phyloP scores from a whole-genome alignment of 495 filamentous ascomycete genomes.

The Neurospora sp. region DNA sequence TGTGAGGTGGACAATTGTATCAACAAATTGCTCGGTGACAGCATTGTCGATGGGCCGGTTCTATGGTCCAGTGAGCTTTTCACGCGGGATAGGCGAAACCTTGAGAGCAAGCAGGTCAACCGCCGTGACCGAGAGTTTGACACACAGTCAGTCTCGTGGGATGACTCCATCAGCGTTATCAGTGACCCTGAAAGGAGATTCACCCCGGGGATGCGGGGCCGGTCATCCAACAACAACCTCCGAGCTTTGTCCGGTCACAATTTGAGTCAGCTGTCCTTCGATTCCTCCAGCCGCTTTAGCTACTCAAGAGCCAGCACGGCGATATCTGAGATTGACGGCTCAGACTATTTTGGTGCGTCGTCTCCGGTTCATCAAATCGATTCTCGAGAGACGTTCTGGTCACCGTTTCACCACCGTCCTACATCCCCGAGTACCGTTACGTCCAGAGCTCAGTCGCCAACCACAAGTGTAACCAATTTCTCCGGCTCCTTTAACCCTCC shows the following conservation, averaged over 20 bases:
- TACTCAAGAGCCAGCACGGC: slow-evolving; percentile 44
- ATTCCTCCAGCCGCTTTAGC: slow-evolving; percentile 52
- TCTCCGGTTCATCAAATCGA: slow-evolving; percentile 67
- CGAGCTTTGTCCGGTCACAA: slow-evolving; percentile 45
- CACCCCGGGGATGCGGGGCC: not conserved
- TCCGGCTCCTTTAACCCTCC: slow-evolving; percentile 33
- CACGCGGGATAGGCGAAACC: slow-evolving; percentile 61
- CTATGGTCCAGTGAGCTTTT: slow-evolving; percentile 90
- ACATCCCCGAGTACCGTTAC: slow-evolving; percentile 50
- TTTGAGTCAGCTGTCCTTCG: slow-evolving; percentile 54
- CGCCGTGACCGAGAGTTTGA: slow-evolving; percentile 25
- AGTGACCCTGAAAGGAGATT: slow-evolving; percentile 40
- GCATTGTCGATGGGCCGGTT: slow-evolving; percentile 76
- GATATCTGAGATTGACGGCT: slow-evolving; percentile 56
- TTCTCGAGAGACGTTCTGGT: slow-evolving; percentile 80
- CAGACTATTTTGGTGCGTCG: slow-evolving; percentile 55
- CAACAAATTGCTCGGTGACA: slow-evolving; percentile 77
- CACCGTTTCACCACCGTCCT: slow-evolving; percentile 58
- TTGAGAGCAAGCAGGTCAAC: slow-evolving; percentile 47
- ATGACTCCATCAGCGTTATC: slow-evolving; percentile 44
- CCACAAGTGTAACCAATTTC: slow-evolving; percentile 42
- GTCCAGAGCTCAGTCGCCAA: slow-evolving; percentile 45
- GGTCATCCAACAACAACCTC: slow-evolving; percentile 30
- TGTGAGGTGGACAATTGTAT: slow-evolving; percentile 83
- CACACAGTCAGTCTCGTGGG: slow-evolving; percentile 31